These are phyloP conservation scores for Solanum appendiculatum DNA, from an alignment of 257 asterid species.

Conservation along the genomic window DNA sequence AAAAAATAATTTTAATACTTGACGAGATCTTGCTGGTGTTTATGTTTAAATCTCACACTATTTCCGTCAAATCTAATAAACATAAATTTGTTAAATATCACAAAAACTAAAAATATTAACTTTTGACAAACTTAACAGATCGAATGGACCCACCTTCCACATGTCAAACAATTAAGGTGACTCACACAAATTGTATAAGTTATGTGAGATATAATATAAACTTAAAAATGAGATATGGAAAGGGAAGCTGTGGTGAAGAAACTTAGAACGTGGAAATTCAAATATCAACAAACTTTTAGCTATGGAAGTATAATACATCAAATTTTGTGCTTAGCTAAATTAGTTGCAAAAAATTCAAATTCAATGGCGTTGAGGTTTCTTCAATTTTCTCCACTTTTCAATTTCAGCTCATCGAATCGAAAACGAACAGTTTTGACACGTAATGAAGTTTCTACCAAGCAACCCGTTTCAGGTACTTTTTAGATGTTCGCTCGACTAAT, in stretches of 20 bases:
- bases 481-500: no score
- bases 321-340: background rate
- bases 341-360: background rate
- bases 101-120: background rate
- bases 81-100: no score
- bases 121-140: no score
- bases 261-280: background rate
- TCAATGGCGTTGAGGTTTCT: slow-evolving; percentile 2
- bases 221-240: background rate
- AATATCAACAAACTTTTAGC: background rate
- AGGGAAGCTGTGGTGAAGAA: background rate
- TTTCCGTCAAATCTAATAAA: no score
- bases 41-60: no score
- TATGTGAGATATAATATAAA: background rate
- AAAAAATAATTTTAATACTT: no score
- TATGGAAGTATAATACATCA: background rate
- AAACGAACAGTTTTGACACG: background rate
- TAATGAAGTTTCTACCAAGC: background rate
- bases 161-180: background rate
- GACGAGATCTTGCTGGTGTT: no score
- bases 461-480: background rate
- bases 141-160: background rate
- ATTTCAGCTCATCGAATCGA: background rate
- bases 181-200: background rate
- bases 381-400: background rate